Evolutionary conservation across 2,329 filamentous ascomycete genomes (phyloP).

Genomic region (Lecanoromycetidae sp.): DNA sequence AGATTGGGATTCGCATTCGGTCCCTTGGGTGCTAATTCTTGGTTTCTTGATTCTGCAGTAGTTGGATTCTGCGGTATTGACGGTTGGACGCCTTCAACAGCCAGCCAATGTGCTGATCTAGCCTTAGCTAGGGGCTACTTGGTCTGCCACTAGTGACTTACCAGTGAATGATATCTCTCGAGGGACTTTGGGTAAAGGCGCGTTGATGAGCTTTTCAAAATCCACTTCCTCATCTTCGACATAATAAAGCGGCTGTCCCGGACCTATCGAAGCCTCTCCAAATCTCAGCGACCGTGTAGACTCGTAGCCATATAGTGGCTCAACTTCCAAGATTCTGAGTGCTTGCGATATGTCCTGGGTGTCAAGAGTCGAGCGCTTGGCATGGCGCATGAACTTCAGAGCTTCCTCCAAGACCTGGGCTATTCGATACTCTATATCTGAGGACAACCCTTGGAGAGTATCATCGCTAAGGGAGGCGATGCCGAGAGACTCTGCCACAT

Average conservation of each 20-base stretch:
- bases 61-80: constrained; percentile 95
- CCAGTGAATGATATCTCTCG: constrained; percentile 85
- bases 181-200: constrained; percentile 85
- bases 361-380: constrained; percentile 71
- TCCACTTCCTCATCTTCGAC: constrained; percentile 97
- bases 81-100: constrained; percentile 92
- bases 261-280: constrained; percentile 85
- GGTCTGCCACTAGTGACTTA: constrained; percentile 32
- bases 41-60: constrained; percentile 65
- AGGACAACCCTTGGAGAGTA: constrained; percentile 71
- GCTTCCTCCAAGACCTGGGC: constrained; percentile 89
- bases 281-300: constrained; percentile 79
- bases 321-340: constrained; percentile 74
- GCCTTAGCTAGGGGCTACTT: not conserved
- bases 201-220: constrained; percentile 98
- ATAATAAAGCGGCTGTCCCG: constrained; percentile 90
- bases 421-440: constrained; percentile 91
- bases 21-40: constrained; percentile 81
- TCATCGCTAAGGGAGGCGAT: constrained; percentile 73
- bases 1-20: constrained; percentile 76
- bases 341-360: constrained; percentile 85
- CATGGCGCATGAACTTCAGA: constrained; percentile 89
- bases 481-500: constrained; percentile 92
- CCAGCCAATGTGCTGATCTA: constrained; percentile 76
- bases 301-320: constrained; percentile 93